Conservation (phyloP, 2,329 filamentous ascomycete species). For the Endoconidiophora polonica region DNA sequence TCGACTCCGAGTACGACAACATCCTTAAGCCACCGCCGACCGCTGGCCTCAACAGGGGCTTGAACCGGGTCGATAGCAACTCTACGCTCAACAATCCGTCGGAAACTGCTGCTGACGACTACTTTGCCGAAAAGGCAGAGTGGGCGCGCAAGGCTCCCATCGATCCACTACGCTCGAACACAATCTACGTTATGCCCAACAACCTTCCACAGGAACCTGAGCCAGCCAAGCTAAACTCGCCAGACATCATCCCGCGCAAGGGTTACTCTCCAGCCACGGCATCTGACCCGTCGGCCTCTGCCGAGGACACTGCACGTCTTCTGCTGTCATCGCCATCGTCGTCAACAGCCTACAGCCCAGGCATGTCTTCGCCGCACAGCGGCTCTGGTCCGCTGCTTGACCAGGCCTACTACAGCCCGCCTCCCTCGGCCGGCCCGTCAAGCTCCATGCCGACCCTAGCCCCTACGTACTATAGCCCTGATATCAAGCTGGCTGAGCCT, state of each 20-base stretch:
- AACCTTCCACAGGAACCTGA: constrained; percentile 9
- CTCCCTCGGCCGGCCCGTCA: too few relatives aligned
- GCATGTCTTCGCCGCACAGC: too few relatives aligned
- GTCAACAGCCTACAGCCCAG: background rate
- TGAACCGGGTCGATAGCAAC: too few relatives aligned
- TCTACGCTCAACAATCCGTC: too few relatives aligned
- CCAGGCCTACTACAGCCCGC: too few relatives aligned
- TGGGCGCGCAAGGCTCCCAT: background rate
- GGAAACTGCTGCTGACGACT: background rate
- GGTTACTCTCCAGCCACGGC: background rate
- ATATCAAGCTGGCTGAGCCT: too few relatives aligned
- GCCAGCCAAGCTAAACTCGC: constrained; percentile 3
- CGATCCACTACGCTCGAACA: constrained; percentile 1
- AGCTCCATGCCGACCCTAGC: too few relatives aligned
- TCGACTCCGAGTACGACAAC: constrained; percentile 1
- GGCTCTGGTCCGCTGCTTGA: too few relatives aligned
- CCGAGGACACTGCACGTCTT: background rate
- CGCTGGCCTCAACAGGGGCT: constrained; percentile 1
- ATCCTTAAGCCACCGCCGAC: constrained; percentile 9
- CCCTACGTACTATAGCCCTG: too few relatives aligned
- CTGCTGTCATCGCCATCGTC: constrained; percentile 1
- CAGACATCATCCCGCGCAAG: background rate
- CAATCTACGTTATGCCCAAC: constrained; percentile 7
- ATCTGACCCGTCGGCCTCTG: background rate
- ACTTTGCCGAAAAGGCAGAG: background rate